A percentile compares a stretch with the other conserved stretches of the same genome.
Conservation (phyloP, 352 stramenopile genomes). For the Pythium apleroticum region DNA sequence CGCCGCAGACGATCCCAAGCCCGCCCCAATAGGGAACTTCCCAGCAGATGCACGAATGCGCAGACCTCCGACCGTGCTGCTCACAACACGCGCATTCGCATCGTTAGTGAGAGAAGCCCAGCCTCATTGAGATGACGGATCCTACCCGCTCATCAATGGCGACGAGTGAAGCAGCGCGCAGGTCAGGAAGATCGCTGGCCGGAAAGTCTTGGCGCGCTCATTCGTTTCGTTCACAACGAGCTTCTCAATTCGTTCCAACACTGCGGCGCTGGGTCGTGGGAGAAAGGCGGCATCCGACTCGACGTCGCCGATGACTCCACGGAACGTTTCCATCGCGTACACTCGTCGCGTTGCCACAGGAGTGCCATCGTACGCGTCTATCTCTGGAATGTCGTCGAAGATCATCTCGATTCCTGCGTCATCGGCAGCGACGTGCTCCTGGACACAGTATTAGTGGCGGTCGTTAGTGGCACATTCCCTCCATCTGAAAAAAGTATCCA, state of each 20-base stretch:
- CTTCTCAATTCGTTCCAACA: constrained; percentile 50
- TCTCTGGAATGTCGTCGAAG: constrained; percentile 55
- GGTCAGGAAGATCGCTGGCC: constrained; percentile 57
- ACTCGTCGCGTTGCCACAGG: constrained; percentile 31
- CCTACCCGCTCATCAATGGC: constrained; percentile 30
- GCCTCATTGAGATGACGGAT: too few species aligned
- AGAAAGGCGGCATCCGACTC: constrained; percentile 50
- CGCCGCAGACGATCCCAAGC: constrained; percentile 90
- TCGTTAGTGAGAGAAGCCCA: too few species aligned
- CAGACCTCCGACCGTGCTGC: constrained; percentile 22
- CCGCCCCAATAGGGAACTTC: constrained; percentile 81
- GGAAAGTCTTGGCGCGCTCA: constrained; percentile 48
- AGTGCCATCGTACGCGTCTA: constrained; percentile 19
- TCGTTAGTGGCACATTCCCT: background rate
- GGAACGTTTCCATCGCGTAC: constrained; percentile 36
- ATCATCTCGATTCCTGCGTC: constrained; percentile 40
- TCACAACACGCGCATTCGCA: background rate
- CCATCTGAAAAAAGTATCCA: background rate
- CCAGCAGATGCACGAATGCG: constrained; percentile 49
- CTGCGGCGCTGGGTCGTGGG: constrained; percentile 36
- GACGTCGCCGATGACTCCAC: constrained; percentile 33
- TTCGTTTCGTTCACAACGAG: constrained; percentile 43
- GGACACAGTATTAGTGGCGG: background rate
- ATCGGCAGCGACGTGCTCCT: constrained; percentile 20
- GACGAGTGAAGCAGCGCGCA: constrained; percentile 54